A percentile compares a stretch with the other conserved stretches of the same genome.
These are phyloP conservation scores for Bretschneidera sinensis DNA, from an alignment of 345 rosid genomes.

Conservation along the genomic window DNA sequence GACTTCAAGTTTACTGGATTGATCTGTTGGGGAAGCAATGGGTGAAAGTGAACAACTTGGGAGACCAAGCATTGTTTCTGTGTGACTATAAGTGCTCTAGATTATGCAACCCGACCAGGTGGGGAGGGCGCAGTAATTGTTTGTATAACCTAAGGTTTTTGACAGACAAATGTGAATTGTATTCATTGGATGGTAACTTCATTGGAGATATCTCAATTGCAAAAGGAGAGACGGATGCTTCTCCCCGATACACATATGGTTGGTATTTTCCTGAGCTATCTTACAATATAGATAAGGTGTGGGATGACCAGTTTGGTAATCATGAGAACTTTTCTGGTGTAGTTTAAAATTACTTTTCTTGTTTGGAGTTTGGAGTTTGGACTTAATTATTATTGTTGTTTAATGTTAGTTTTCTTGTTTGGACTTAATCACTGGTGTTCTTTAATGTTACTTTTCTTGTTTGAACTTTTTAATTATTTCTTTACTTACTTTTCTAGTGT, in stretches of 20 bases:
- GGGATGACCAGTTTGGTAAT: background rate
- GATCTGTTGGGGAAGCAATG: background rate
- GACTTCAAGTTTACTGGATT: background rate
- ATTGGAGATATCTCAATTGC: too few relatives aligned
- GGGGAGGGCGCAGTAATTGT: background rate
- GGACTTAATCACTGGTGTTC: too few relatives aligned
- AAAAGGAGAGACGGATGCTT: background rate
- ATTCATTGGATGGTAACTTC: background rate
- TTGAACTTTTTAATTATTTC: too few relatives aligned
- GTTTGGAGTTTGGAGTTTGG: too few relatives aligned
- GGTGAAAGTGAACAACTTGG: background rate
- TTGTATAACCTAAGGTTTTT: background rate
- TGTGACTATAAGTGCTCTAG: background rate
- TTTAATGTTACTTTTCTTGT: too few relatives aligned
- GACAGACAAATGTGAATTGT: background rate
- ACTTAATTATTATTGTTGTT: too few relatives aligned
- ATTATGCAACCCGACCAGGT: background rate
- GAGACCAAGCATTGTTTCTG: background rate
- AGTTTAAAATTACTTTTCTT: too few relatives aligned
- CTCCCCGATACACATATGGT: background rate
- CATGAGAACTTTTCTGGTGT: too few relatives aligned
- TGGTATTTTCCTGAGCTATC: background rate
- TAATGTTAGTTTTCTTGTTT: too few relatives aligned
- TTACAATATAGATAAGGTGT: background rate
- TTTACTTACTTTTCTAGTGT: too few relatives aligned